Evolutionary conservation across 257 asterid genomes (phyloP), one percentile per base, ranked within the genome.

Genomic region (Osmanthus fragrans): DNA sequence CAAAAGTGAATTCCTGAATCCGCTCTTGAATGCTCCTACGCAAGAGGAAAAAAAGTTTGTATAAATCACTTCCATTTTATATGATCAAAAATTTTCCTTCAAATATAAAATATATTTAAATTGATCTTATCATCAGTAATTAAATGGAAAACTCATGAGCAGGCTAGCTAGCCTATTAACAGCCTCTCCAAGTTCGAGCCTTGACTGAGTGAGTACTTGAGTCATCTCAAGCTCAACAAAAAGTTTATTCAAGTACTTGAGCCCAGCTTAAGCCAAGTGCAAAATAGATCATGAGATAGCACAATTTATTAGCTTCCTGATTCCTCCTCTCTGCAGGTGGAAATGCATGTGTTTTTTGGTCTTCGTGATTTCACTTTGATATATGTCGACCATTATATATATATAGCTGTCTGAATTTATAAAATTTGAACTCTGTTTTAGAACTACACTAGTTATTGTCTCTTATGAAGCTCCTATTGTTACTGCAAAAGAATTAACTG

Each of bases 371-470:
- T 23, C 54, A 39, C 7, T 36, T 1, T 49, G 29, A 33, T 56
- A 42, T 23, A 16, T 4, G 56, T 66, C 21, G 30, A 36, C 27
- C 23, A 13, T 36, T 68, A 10, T 25, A 25, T 25, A n/a, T 1
- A 54, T 5, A n/a, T 25, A 1, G 60, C 60, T 42, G 4, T 49
- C 21, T 8, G 21, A 49, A 49, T 49, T 49, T 49, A 18, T 49
- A 49, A 15, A 15, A 16, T 16, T 11, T 16, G 16, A 49, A n/a
- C 56, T 37, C 72, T 32, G n/a, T 10, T 12, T 67, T 77, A 54
- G 68, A n/a, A 73, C 76, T 77, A 63, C 42, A 63, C 72, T 25
- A 30, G 18, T n/a, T 42, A 39, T 25, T 1, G 13, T 39, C 72
- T 54, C 27, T n/a, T 54, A 39, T 27, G 27, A 34, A n/a, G 5